Base-by-base conservation (phyloP, 805 yeast genomes). In the Jamesozyma jinghongensis region DNA sequence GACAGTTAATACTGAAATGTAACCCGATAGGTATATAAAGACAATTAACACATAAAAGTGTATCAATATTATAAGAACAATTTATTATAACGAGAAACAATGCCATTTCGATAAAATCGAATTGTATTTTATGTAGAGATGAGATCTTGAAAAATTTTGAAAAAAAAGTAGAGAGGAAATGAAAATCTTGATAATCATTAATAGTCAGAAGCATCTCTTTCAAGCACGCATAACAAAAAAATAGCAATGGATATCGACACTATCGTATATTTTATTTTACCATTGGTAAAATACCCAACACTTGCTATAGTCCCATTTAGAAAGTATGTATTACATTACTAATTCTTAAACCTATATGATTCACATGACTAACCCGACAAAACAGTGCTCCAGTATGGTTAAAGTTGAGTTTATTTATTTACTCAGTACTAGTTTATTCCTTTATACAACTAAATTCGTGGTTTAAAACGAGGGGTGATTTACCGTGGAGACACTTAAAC, bases 1-100 rank as follows among this genome's bases (percentile, higher is more conserved):
- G 83, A 45, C 92, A 83, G 54, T 55, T 83, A 39, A 58, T 82
- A 10, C 32, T 58, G 18, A 49, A 48, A 12, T 52, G 54, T 33
- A 32, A 44, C 25, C 20, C 40, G 4, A 17, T 16, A 14, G 28
- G 5, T 34, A 34, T 39, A 26, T 17, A 25, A n/a, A n/a, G n/a
- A n/a, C n/a, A n/a, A n/a, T n/a, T n/a, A n/a, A n/a, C n/a, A n/a
- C n/a, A n/a, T n/a, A n/a, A n/a, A n/a, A n/a, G n/a, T n/a, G n/a
- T n/a, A n/a, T n/a, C n/a, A n/a, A n/a, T n/a, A n/a, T n/a, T n/a
- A n/a, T n/a, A n/a, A n/a, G n/a, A n/a, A n/a, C n/a, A n/a, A n/a
- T n/a, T n/a, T n/a, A n/a, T n/a, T n/a, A n/a, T n/a, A n/a, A n/a
- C n/a, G n/a, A n/a, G n/a, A n/a, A n/a, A n/a, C n/a, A n/a, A n/a